Evolutionary conservation across 2,329 filamentous ascomycete genomes (phyloP), one percentile per base, ranked within the genome.

Genomic region (Diaporthe amygdali): DNA sequence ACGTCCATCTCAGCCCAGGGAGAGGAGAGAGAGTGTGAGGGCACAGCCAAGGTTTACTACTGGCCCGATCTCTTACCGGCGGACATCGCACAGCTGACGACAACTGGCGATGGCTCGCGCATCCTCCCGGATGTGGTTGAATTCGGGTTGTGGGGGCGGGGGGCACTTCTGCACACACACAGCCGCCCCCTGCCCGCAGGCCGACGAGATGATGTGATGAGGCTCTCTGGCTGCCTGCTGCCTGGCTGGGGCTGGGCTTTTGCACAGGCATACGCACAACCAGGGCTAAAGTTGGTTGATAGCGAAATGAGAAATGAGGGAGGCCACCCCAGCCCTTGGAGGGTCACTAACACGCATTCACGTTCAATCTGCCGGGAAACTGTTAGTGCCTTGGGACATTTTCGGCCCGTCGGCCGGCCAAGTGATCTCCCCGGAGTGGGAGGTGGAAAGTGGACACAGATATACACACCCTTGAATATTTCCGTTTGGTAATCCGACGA

Each of bases 141-240:
- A 9, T 5, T 17, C 59, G 59, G 59, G 59, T 64, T 64, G 59
- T 64, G 59, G 59, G 59, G 59, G 59, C 37, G 59, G 41, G 41
- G 56, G 20, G n/a, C n/a, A n/a, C n/a, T n/a, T n/a, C n/a, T 37
- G 44, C 27, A 44, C 7, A 47, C n/a, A n/a, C 37, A 32, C n/a
- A n/a, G n/a, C n/a, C n/a, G n/a, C 30, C 51, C 32, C 30, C 46
- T 25, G 46, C 46, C 14, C 51, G 17, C 34, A n/a, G 15, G 30
- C 20, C 22, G 22, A 59, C 15, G 37, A 30, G 37, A 30, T 59
- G 55, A 59, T 41, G 39, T 59, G 55, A 59, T 59, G 55, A 44
- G 55, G 55, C 55, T 59, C 37, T n/a, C 30, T 27, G 30, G 54
- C 34, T 39, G 54, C 20, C 52, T 56, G 54, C 34, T 56, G 54